These are phyloP conservation scores for Monilinia vaccinii-corymbosi DNA, from an alignment of 2,329 filamentous ascomycete species.

Conservation along the genomic window DNA sequence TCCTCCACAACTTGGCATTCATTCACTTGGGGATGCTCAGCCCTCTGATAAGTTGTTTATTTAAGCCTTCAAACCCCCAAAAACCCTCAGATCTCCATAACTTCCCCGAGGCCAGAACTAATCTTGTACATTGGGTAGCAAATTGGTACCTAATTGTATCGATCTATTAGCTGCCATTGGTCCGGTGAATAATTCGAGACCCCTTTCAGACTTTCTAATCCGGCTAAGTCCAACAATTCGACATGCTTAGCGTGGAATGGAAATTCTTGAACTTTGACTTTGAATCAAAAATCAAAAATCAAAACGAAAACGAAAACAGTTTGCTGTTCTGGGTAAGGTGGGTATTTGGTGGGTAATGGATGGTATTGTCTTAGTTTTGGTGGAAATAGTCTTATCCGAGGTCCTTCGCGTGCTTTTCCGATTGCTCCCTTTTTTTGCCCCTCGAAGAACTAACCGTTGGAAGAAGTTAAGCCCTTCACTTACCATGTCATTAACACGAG, in stretches of 20 bases:
- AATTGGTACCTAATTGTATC: not conserved
- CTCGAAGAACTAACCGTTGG: not conserved
- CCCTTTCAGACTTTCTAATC: not conserved
- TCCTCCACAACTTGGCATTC: slow-evolving; percentile 6
- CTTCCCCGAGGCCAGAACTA: not conserved
- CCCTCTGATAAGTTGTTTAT: not conserved
- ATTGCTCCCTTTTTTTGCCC: not conserved
- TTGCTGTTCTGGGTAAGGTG: not conserved
- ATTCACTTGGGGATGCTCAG: not conserved
- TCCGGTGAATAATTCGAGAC: not conserved
- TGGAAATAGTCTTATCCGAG: slow-evolving; percentile 5
- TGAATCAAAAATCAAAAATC: slow-evolving; percentile 4
- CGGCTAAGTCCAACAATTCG: not conserved
- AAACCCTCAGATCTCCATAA: not conserved
- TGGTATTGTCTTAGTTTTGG: not conserved
- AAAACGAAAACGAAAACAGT: slow-evolving; percentile 8
- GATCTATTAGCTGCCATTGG: not conserved
- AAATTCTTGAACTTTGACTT: not conserved
- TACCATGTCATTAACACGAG: not conserved
- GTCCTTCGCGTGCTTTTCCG: not conserved
- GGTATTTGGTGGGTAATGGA: not conserved
- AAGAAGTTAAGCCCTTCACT: not conserved
- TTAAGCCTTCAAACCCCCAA: not conserved
- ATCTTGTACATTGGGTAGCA: not conserved
- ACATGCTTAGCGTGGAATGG: not conserved